Conservation (phyloP, 2,329 filamentous ascomycete genomes). For the Fusarium nodosum region DNA sequence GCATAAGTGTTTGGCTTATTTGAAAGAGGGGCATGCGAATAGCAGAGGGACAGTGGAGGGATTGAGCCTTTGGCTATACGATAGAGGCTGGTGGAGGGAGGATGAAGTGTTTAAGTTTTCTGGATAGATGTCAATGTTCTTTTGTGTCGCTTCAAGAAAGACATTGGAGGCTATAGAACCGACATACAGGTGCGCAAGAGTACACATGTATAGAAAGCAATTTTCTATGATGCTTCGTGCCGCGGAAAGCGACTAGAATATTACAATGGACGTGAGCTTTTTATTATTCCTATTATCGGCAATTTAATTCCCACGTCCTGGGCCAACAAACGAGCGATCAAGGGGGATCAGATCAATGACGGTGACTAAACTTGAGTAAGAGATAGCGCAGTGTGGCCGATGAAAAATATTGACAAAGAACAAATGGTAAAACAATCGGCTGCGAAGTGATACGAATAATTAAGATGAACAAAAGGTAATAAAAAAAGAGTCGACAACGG, state of each 20-base stretch:
- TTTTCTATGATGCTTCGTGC: neutral
- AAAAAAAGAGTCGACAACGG: conserved; percentile 31
- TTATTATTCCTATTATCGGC: neutral
- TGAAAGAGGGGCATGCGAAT: conserved; percentile 7
- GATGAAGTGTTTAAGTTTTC: conserved; percentile 11
- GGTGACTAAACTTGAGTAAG: too few species aligned
- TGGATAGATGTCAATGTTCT: neutral
- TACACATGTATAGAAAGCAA: neutral
- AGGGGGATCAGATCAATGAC: neutral
- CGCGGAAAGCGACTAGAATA: too few species aligned
- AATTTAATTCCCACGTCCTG: neutral
- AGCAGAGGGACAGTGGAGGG: conserved; percentile 26
- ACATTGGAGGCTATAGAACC: neutral
- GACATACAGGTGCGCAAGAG: neutral
- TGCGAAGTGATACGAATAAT: neutral
- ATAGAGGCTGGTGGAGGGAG: conserved; percentile 33
- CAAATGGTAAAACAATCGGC: neutral
- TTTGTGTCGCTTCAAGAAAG: too few species aligned
- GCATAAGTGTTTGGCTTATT: conserved; percentile 7
- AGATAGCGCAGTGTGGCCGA: neutral
- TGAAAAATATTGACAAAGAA: neutral
- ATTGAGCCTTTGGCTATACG: conserved; percentile 28
- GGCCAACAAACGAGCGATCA: neutral
- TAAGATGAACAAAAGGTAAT: neutral
- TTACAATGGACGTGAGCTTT: neutral